Conservation (phyloP, 495 filamentous ascomycete genomes). For the Trichoderma reesei region DNA sequence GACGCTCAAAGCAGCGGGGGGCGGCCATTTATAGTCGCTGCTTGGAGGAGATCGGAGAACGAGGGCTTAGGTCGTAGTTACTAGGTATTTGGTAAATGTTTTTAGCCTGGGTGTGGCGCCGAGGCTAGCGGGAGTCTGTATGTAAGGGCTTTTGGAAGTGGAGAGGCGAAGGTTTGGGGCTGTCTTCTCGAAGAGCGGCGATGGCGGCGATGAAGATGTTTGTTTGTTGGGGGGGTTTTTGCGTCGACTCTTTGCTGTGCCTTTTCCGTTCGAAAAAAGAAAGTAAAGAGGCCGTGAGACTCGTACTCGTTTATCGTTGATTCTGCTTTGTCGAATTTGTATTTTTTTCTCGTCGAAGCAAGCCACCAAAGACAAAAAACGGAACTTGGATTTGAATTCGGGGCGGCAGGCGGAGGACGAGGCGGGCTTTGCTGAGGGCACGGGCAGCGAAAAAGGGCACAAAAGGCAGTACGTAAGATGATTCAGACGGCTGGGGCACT, state of each 20-base stretch:
- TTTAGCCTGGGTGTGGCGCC: conserved; percentile 7
- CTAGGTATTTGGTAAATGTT: neutral
- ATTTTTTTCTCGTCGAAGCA: neutral
- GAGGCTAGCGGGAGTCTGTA: conserved; percentile 1
- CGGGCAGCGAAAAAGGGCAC: neutral
- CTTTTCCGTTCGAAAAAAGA: neutral
- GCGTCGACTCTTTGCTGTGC: too few relatives aligned
- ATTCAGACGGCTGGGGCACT: neutral
- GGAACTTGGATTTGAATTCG: neutral
- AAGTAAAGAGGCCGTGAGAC: neutral
- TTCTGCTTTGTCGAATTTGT: neutral
- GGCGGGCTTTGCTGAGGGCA: neutral
- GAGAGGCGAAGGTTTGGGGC: neutral
- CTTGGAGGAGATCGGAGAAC: neutral
- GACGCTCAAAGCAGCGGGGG: neutral
- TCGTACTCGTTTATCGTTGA: neutral
- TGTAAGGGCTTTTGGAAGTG: conserved; percentile 5
- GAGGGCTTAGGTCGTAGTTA: neutral
- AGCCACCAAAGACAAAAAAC: neutral
- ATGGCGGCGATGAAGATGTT: neutral
- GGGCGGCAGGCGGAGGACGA: neutral
- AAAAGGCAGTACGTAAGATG: neutral
- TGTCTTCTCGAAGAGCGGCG: neutral
- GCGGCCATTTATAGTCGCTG: neutral
- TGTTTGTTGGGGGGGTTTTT: neutral